Evolutionary conservation across 371 early-diverging fungal genomes (phyloP), one percentile per base, ranked within the genome.

Genomic region (Mucor mucedo): DNA sequence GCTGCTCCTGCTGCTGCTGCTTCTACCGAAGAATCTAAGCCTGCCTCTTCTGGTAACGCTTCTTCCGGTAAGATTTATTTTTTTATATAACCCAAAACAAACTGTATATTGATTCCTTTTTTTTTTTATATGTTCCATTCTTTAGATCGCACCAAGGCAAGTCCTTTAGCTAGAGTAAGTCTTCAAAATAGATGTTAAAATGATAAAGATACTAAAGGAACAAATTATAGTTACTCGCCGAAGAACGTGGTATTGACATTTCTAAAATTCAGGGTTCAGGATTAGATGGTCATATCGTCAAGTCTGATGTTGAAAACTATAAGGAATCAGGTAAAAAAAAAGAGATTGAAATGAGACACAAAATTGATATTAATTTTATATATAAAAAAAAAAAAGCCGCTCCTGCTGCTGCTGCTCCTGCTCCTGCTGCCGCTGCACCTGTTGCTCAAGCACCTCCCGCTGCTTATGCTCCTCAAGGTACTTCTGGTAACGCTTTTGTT

Each of bases 211-310:
- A 21, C 21, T 21, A 21, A 21, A 21, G 21, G 21, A 21, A 21
- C 21, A 21, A 21, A 21, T 21, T 50, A 14, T 89, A 87, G 82
- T 89, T 85, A 66, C 77, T 96, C 55, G 98, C 99, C 55, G 86
- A 87, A 56, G 92, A 93, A 72, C 88, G 89, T 74, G 85, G 85
- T 69, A 81, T 97, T 69, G 83, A 88, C 57, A 84, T 98, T 63
- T 79, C 83, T 58, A 79, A 87, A 57, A 79, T 98, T 60, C 76
- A 80, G 59, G 99, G 98, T 58, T 82, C 96, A 59, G 99, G 98
- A 39, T 98, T 97, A 40, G 73, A 88, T 56, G 95, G 95, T 58
- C 87, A 96, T 63, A 91, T 98, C 65, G 78, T 93, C 60, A 95
- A 97, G 86, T 81, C 88, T 27, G 99, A 99, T 75, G 91, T 98